Conservation (phyloP, 257 asterid genomes). For the Solanum ossicruentum region DNA sequence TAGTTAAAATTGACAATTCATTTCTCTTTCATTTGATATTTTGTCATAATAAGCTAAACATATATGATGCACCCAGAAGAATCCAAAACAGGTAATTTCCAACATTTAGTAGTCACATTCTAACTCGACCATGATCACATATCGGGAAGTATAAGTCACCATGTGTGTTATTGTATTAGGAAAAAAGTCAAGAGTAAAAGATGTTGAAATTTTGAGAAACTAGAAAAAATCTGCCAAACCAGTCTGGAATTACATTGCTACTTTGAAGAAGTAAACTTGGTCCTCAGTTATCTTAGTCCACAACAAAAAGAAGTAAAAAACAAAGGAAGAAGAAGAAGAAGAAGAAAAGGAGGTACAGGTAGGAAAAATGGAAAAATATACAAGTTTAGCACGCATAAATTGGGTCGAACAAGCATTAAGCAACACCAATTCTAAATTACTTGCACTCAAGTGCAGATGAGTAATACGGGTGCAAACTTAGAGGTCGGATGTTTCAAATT, state of each 20-base stretch:
- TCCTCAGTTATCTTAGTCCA: not conserved
- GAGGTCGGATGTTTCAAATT: no score
- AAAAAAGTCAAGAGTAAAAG: not conserved
- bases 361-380: not conserved
- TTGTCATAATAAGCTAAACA: not conserved
- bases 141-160: not conserved
- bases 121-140: not conserved
- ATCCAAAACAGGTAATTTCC: not conserved
- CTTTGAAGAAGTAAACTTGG: not conserved
- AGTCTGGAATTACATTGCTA: not conserved
- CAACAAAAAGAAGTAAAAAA: not conserved
- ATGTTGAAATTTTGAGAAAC: not conserved
- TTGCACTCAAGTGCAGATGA: not conserved
- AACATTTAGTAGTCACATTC: not conserved
- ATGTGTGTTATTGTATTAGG: not conserved
- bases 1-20: not conserved
- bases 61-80: not conserved
- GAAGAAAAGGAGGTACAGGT: not conserved
- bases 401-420: not conserved
- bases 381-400: not conserved
- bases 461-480: no score
- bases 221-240: not conserved
- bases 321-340: no score
- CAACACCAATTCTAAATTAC: not conserved
- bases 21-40: not conserved